Evolutionary conservation across 768 basidiomycete genomes (phyloP), one percentile per base, ranked within the genome.

Genomic region (Suillus luteus): DNA sequence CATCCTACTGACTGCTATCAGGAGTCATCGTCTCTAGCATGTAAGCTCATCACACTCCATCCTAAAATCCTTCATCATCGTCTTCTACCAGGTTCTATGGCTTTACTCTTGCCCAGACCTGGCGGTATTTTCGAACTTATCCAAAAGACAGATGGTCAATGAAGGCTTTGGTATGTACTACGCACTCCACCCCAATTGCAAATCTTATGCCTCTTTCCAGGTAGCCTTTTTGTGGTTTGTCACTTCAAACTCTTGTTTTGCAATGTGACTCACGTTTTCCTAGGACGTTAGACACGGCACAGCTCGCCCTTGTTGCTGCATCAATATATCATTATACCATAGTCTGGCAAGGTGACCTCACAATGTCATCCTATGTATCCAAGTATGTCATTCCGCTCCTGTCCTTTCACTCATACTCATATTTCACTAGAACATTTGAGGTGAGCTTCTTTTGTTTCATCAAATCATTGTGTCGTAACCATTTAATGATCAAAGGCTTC

Each of bases 271-370:
- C 24, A 54, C 64, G 2, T 4, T n/a, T 31, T 7, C 9, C 37
- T 40, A 74, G 73, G 35, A 33, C 24, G 31, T 71, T 74, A 40
- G 73, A 73, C 27, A 76, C 73, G 14, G 71, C 65, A 6, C 73
- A 74, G 40, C 64, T 76, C 22, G 55, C 70, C 33, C 73, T 74
- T 59, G 75, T 74, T 8, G 71, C 71, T 22, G 73, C 64, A 2
- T 74, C 73, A 40, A 67, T 74, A 71, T 74, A 76, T 40, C 75
- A 74, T 37, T 74, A 74, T 44, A 76, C 73, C 1, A 73, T 74
- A 55, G 35, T 71, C 12, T 75, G 75, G 70, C 69, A 69, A 24
- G 73, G 71, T 2, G 64, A 75, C 44, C 41, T 55, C 24, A 60
- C 54, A 63, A 71, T 71, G 73, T 67, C 69, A 1, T 64, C 66